Conservation (phyloP, 2,329 filamentous ascomycete species). For the Aspergillus tubingensis region DNA sequence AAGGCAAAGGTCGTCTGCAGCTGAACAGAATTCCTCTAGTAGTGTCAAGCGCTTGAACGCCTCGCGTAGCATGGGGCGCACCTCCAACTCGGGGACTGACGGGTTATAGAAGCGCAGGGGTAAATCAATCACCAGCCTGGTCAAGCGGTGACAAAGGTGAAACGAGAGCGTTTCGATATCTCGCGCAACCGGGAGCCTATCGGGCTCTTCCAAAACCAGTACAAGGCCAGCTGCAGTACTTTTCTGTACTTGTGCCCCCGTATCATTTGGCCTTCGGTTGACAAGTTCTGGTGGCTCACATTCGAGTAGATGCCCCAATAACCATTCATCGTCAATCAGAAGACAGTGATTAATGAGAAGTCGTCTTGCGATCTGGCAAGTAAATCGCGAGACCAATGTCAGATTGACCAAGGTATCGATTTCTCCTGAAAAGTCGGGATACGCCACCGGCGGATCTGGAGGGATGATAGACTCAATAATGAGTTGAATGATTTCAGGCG, state of each 20-base stretch:
- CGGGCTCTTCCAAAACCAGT: slow-evolving; percentile 13
- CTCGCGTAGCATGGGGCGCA: slow-evolving; percentile 12
- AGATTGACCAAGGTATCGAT: slow-evolving; percentile 15
- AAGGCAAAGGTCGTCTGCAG: slow-evolving; percentile 16
- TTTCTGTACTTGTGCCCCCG: background rate
- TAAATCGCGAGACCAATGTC: slow-evolving; percentile 15
- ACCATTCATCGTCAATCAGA: slow-evolving; percentile 1
- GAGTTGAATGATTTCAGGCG: slow-evolving; percentile 16
- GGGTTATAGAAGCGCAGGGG: slow-evolving; percentile 15
- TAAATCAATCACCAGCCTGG: slow-evolving; percentile 15
- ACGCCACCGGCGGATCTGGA: slow-evolving; percentile 5
- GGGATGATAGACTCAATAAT: slow-evolving; percentile 18
- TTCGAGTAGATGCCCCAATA: background rate
- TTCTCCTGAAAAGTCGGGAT: slow-evolving; percentile 1
- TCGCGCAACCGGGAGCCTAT: slow-evolving; percentile 1
- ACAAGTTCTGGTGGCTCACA: background rate
- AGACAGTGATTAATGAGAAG: slow-evolving; percentile 19
- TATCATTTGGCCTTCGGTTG: background rate
- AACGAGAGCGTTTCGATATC: slow-evolving; percentile 12
- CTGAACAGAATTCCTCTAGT: slow-evolving; percentile 18
- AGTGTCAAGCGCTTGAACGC: slow-evolving; percentile 15
- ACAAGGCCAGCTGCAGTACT: slow-evolving; percentile 8
- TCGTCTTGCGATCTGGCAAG: slow-evolving; percentile 11
- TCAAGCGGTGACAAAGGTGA: slow-evolving; percentile 3
- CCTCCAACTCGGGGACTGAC: slow-evolving; percentile 2